Evolutionary conservation across 2,329 filamentous ascomycete species (phyloP).

Genomic region (Diplodia intermedia): DNA sequence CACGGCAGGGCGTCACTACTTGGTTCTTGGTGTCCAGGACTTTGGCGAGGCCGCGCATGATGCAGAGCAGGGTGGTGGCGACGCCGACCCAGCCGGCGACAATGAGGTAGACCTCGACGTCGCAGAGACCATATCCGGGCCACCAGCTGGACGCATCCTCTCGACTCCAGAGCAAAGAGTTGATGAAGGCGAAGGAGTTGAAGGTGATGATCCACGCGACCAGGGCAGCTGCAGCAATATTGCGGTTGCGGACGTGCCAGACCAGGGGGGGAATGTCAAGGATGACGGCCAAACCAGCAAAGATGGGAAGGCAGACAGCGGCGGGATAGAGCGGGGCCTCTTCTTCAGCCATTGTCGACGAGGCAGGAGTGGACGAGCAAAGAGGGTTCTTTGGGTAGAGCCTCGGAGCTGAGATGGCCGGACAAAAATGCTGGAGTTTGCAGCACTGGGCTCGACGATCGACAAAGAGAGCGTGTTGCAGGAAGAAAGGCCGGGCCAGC

Average conservation of each 20-base stretch:
- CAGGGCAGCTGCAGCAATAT: conserved; percentile 65
- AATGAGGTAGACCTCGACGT: conserved; percentile 67
- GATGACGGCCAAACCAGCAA: conserved; percentile 59
- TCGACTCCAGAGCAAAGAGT: conserved; percentile 69
- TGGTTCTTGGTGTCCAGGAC: conserved; percentile 67
- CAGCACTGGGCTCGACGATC: neutral
- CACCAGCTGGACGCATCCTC: conserved; percentile 64
- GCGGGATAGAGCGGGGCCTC: conserved; percentile 41
- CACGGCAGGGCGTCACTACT: conserved; percentile 57
- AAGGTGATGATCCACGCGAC: conserved; percentile 63
- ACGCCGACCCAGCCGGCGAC: conserved; percentile 61
- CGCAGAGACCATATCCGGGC: conserved; percentile 67
- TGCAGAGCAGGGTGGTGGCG: conserved; percentile 61
- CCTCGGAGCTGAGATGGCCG: neutral
- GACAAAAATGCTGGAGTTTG: neutral
- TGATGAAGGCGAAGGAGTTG: conserved; percentile 66
- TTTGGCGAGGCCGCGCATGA: conserved; percentile 65
- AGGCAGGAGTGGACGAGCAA: neutral
- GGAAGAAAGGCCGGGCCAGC: neutral
- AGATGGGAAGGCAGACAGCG: conserved; percentile 55
- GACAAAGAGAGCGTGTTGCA: conserved; percentile 5
- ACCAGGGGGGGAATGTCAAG: conserved; percentile 64
- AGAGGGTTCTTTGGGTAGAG: neutral
- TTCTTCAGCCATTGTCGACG: conserved; percentile 8
- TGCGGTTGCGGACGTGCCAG: conserved; percentile 67